These are phyloP conservation scores for Polyrhizophydium stewartii DNA, from an alignment of 371 early-diverging fungal species.

Conservation along the genomic window DNA sequence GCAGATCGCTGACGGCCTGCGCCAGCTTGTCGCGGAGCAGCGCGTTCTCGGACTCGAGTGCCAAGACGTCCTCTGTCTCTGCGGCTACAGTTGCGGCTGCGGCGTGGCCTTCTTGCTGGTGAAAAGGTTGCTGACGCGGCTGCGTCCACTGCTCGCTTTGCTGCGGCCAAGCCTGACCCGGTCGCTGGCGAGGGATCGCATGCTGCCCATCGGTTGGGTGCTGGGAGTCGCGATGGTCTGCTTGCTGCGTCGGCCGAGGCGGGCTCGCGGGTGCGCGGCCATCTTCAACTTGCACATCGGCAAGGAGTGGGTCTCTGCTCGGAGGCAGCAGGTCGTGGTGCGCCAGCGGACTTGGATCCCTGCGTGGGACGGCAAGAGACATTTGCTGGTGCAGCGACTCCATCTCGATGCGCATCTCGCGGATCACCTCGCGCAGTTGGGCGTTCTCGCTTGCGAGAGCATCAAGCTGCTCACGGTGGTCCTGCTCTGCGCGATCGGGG, in stretches of 20 bases:
- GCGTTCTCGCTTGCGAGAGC: not conserved
- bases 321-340: too few relatives aligned
- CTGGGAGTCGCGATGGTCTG: too few relatives aligned
- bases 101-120: not conserved
- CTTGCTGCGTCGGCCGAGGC: too few relatives aligned
- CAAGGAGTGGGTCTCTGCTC: too few relatives aligned
- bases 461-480: too few relatives aligned
- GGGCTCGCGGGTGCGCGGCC: too few relatives aligned
- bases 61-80: not conserved
- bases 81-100: not conserved
- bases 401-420: constrained; percentile 1
- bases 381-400: not conserved
- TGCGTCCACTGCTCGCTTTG: not conserved
- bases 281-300: not conserved
- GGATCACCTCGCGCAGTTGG: not conserved
- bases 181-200: too few relatives aligned
- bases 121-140: not conserved
- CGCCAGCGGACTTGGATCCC: not conserved
- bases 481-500: too few relatives aligned
- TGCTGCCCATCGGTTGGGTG: too few relatives aligned
- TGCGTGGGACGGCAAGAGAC: not conserved
- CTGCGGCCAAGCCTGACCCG: too few relatives aligned
- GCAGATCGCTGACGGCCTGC: constrained; percentile 19
- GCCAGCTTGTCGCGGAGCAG: constrained; percentile 12
- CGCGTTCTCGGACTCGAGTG: constrained; percentile 11